Base-by-base conservation (phyloP, 139 green algal genomes). In the Mychonastes homosphaera region DNA sequence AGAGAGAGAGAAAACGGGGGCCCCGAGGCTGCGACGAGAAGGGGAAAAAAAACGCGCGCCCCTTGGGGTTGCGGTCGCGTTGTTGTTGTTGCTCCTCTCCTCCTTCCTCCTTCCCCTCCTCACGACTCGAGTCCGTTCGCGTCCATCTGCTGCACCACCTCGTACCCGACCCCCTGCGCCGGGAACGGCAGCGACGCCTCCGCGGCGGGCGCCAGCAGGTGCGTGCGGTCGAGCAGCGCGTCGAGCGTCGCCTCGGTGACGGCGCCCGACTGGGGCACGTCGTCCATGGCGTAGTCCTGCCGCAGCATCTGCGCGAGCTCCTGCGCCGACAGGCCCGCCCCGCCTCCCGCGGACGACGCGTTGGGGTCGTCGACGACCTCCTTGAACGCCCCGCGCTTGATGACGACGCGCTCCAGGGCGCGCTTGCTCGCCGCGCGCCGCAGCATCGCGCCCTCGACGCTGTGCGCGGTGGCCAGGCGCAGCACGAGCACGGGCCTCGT, bases 371-470 rank as follows among this genome's bases (percentile, higher is more conserved):
- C 55, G 28, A 67, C 34, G n/a, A 83, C 58, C 27, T 83, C 74
- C 74, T 88, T 74, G 73, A 99, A 98, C 7, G 86, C 80, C 30
- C 92, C 93, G 81, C 95, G 92, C 68, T 90, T 90, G 61, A 97
- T 97, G 46, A 98, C 85, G 29, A 98, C 47, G 19, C 80, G 68
- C 73, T 96, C 86, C 51, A 96, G 77, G 32, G 81, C 82, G 56
- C 96, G 84, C 83, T 98, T 98, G 69, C 62, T 66, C 18, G 78
- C 79, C 19, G 93, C 91, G 7, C 79, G 64, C 49, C 64, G 54
- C 62, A 99, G 81, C 87, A 99, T 91, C 65, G 81, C 81, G 46
- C 87, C 84, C 79, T 99, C 92, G 55, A 98, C 87, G 48, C 81
- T 94, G 75, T 95, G 70, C 8, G 73, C 73, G 2, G 92, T 97